Percentiles rank a stretch among this genome's conserved stretches.
Evolutionary conservation across 1,284 basidiomycete species (phyloP).

Genomic region (Ceratobasidium sp.): DNA sequence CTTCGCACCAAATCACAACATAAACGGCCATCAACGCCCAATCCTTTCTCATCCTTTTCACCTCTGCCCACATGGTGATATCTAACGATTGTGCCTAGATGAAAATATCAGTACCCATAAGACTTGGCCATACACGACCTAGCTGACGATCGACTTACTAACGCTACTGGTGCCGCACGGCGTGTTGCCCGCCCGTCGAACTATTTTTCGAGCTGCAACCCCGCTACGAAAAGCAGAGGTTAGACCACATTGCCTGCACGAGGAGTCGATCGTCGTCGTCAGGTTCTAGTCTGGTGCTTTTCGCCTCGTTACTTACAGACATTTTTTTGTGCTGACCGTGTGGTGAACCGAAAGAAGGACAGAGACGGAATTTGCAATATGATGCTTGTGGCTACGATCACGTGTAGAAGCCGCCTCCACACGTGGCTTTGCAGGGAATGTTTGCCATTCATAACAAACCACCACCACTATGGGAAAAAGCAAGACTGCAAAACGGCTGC

Average conservation of each 20-base stretch:
- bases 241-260: background rate
- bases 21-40: background rate
- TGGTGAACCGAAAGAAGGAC: slow-evolving; percentile 1
- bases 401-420: background rate
- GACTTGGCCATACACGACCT: background rate
- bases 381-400: slow-evolving; percentile 36
- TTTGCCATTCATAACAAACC: slow-evolving; percentile 3
- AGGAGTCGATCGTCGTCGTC: slow-evolving; percentile 3
- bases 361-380: background rate
- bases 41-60: background rate
- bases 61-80: background rate
- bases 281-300: background rate
- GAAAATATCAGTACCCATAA: background rate
- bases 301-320: slow-evolving; percentile 36
- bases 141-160: background rate
- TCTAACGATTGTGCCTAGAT: background rate
- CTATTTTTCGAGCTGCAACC: background rate
- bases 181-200: slow-evolving; percentile 11
- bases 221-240: background rate
- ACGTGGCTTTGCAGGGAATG: background rate
- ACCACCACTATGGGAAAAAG: slow-evolving; percentile 28
- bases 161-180: background rate
- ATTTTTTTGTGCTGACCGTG: slow-evolving; percentile 17
- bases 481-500: slow-evolving; percentile 17
- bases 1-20: background rate